Base-by-base conservation (phyloP, 2,329 filamentous ascomycete genomes). In the Trematosphaeria pertusa region DNA sequence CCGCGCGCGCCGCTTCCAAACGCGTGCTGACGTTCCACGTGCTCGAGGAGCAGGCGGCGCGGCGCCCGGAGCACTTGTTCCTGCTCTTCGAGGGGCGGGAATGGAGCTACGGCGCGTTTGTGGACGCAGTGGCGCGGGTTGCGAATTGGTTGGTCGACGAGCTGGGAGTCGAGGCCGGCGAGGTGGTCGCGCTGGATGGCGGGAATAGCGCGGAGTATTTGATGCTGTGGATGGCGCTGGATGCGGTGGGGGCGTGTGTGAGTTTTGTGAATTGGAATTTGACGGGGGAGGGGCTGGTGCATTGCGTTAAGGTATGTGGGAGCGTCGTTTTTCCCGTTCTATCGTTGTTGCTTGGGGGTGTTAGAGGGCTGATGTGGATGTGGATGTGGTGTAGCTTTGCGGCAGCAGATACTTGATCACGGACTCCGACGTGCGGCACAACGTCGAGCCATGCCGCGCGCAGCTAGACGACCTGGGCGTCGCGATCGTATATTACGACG, bases 361-460 rank as follows among this genome's bases (percentile, higher is more conserved):
- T n/a, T n/a, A n/a, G n/a, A n/a, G n/a, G n/a, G n/a, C n/a, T n/a
- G n/a, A n/a, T n/a, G n/a, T n/a, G n/a, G n/a, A n/a, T n/a, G n/a
- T n/a, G n/a, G n/a, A 88, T 64, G 73, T 69, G 73, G 81, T 11
- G 58, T 81, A 44, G 72, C 75, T 38, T 58, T 90, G 46, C 74
- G 68, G 68, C 66, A 48, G 52, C 73, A 73, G 40, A 74, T 83
- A 51, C 63, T 73, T 49, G 65, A 72, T 14, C 69, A 75, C 41
- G 70, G 78, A 34, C 69, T 74, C 0, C 67, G 78, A 47, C 71
- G 80, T 54, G 79, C 82, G 2, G 73, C 74, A 2, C 76, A 87
- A 70, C 14, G 59, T 72, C 20, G 61, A 69, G 39, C 58, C 64
- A 20, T 58, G 59, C 34, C 53, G 58, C 15, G 24, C 50, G 12